Conservation (phyloP, 2,329 filamentous ascomycete genomes). For the Calycina marina region DNA sequence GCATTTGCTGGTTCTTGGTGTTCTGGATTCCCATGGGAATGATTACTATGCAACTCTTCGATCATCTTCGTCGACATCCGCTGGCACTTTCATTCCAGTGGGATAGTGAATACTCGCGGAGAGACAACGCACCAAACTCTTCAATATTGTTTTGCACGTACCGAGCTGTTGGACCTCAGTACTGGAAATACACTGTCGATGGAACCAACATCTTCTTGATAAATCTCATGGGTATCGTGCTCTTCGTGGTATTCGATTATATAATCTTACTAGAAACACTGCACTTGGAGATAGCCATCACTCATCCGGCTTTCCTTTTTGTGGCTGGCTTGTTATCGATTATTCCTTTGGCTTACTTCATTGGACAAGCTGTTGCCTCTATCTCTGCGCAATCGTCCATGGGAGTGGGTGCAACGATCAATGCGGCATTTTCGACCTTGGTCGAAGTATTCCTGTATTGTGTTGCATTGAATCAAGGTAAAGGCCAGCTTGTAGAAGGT, state of each 20-base stretch:
- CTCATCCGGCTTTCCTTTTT: constrained; percentile 77
- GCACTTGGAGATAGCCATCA: constrained; percentile 54
- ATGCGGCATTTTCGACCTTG: constrained; percentile 94
- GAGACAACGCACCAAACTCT: constrained; percentile 55
- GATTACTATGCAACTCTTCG: constrained; percentile 75
- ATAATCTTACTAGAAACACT: constrained; percentile 58
- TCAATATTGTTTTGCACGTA: constrained; percentile 95
- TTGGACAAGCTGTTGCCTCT: constrained; percentile 93
- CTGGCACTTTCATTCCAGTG: constrained; percentile 87
- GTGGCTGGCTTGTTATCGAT: constrained; percentile 74
- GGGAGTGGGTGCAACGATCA: constrained; percentile 92
- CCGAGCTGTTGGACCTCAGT: constrained; percentile 81
- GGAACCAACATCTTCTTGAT: constrained; percentile 99
- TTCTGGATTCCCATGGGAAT: constrained; percentile 99
- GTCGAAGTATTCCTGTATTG: constrained; percentile 98
- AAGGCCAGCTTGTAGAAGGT: constrained; percentile 83
- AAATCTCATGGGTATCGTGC: constrained; percentile 86
- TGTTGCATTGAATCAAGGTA: constrained; percentile 81
- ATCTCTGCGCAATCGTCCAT: constrained; percentile 98
- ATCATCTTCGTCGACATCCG: constrained; percentile 84
- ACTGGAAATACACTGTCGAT: constrained; percentile 99
- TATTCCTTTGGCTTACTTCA: constrained; percentile 95
- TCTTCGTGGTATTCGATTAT: constrained; percentile 91
- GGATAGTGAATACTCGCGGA: constrained; percentile 61
- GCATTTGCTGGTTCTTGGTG: constrained; percentile 87